These are phyloP conservation scores for Solanum arcanum DNA, from an alignment of 257 asterid genomes.

Conservation along the genomic window DNA sequence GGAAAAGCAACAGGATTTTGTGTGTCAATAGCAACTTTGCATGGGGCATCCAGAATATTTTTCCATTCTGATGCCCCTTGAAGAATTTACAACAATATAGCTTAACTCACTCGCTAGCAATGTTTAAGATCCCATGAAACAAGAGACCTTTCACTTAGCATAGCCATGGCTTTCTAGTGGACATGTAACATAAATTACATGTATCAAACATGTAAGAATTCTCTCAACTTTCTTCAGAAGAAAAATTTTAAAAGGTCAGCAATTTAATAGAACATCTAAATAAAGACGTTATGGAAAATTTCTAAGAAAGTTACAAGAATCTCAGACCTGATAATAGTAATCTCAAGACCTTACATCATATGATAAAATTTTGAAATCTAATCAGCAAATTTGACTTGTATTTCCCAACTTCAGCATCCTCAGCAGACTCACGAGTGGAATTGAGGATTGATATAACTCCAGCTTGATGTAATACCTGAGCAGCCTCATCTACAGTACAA, in stretches of 20 bases:
- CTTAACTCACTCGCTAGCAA: background rate
- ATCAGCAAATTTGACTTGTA: constrained; percentile 40
- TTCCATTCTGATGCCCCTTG: background rate
- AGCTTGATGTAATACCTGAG: constrained; percentile 41
- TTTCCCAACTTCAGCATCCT: constrained; percentile 43
- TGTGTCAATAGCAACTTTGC: background rate
- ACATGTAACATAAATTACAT: background rate
- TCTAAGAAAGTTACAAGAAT: background rate
- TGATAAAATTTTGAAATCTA: constrained; percentile 33
- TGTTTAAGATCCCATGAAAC: background rate
- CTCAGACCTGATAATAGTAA: background rate
- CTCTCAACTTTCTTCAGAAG: background rate
- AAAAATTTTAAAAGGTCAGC: background rate
- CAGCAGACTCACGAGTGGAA: constrained; percentile 37
- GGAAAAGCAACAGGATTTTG: background rate
- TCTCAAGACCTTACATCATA: constrained; percentile 12
- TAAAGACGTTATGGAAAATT: background rate
- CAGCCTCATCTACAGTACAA: constrained; percentile 48
- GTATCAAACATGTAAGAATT: background rate
- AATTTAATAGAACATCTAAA: background rate
- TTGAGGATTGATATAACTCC: constrained; percentile 49
- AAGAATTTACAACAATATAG: background rate
- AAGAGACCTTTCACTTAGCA: background rate
- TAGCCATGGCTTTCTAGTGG: background rate
- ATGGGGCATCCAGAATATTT: background rate